Conservation (phyloP, 495 filamentous ascomycete species). For the Sordaria brevicollis region DNA sequence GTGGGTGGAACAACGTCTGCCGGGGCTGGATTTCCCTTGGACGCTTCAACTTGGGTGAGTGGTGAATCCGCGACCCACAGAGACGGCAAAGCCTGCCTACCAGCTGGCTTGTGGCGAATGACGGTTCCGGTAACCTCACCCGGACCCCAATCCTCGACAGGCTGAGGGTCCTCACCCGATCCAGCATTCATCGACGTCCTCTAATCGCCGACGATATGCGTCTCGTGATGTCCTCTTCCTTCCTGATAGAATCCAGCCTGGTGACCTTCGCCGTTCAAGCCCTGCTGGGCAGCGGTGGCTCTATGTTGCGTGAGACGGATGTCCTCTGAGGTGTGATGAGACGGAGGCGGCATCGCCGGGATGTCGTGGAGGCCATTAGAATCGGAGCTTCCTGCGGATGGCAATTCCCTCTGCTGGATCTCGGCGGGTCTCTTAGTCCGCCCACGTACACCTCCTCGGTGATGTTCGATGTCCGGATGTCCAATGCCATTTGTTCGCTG, state of each 20-base stretch:
- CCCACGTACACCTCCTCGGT: neutral
- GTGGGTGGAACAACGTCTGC: neutral
- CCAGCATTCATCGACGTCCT: neutral
- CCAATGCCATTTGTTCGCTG: neutral
- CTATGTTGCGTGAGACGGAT: neutral
- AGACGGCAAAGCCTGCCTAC: neutral
- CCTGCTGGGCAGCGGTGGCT: neutral
- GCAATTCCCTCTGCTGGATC: neutral
- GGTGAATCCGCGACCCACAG: neutral
- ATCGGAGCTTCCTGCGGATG: neutral
- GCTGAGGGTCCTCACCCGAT: neutral
- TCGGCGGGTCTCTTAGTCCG: neutral
- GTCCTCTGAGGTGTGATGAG: neutral
- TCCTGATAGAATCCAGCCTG: neutral
- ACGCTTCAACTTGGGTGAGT: neutral
- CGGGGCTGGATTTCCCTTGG: neutral
- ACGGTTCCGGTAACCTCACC: neutral
- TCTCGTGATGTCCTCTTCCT: neutral
- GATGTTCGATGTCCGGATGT: neutral
- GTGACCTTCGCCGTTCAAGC: neutral
- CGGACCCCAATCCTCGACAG: neutral
- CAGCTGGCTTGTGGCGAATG: neutral
- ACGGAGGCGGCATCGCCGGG: neutral
- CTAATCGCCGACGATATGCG: neutral
- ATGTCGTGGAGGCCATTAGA: neutral